These are phyloP conservation scores for Fusarium haematococcum DNA, from an alignment of 2,329 filamentous ascomycete species.

Conservation along the genomic window DNA sequence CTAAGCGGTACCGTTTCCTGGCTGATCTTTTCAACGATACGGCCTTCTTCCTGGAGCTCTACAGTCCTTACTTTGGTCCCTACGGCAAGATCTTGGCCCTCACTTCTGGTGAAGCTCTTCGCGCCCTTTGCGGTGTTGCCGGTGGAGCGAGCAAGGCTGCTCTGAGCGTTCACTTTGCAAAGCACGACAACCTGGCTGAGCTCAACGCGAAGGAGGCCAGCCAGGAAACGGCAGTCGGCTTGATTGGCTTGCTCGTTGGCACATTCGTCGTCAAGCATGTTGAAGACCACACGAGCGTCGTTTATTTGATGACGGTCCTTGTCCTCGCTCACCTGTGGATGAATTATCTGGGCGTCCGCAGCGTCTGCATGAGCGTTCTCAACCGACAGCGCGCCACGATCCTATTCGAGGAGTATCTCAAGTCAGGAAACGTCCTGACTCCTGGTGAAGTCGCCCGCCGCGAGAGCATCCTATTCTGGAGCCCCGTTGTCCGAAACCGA, in stretches of 20 bases:
- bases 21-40: slow-evolving; percentile 91
- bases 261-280: slow-evolving; percentile 84
- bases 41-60: slow-evolving; percentile 86
- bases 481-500: slow-evolving; percentile 46
- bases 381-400: slow-evolving; percentile 90
- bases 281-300: slow-evolving; percentile 77
- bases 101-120: slow-evolving; percentile 62
- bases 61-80: slow-evolving; percentile 78
- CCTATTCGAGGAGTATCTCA: slow-evolving; percentile 72
- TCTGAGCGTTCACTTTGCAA: slow-evolving; percentile 91
- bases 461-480: slow-evolving; percentile 71
- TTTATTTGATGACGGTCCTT: slow-evolving; percentile 77
- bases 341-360: slow-evolving; percentile 87
- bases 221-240: slow-evolving; percentile 92
- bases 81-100: slow-evolving; percentile 63
- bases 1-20: slow-evolving; percentile 88
- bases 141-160: slow-evolving; percentile 92
- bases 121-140: slow-evolving; percentile 85
- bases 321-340: slow-evolving; percentile 82
- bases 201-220: slow-evolving; percentile 95
- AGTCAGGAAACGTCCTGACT: slow-evolving; percentile 63
- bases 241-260: slow-evolving; percentile 87
- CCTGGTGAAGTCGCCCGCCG: slow-evolving; percentile 74
- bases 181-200: slow-evolving; percentile 87
- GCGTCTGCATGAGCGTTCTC: slow-evolving; percentile 84